phyloP scores from a whole-genome alignment of 805 yeast genomes.

The Yamadazyma takamatsuzukensis region DNA sequence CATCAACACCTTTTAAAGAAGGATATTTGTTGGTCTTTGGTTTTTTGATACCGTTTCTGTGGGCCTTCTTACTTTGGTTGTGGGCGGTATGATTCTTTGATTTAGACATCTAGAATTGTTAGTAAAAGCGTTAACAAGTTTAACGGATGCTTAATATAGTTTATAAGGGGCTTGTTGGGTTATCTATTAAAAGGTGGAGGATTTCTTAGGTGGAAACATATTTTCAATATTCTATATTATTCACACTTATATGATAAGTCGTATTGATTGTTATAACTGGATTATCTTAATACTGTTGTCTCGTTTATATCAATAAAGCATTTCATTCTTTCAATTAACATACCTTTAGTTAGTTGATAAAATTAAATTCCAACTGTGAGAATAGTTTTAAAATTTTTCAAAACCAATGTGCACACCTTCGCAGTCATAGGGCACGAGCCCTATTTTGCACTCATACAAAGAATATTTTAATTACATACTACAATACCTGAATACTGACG shows the following conservation, averaged over 20 bases:
- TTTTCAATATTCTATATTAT: not conserved
- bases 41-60: constrained; percentile 99
- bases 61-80: constrained; percentile 99
- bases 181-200: not conserved
- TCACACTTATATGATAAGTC: not conserved
- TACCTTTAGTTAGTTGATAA: constrained; percentile 5
- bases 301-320: too few relatives aligned
- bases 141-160: not conserved
- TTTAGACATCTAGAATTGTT: constrained; percentile 72
- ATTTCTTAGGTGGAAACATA: not conserved
- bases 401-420: too few relatives aligned
- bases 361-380: constrained; percentile 6
- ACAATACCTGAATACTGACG: too few relatives aligned
- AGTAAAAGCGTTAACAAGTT: constrained; percentile 19
- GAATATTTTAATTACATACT: too few relatives aligned
- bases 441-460: too few relatives aligned
- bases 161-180: not conserved
- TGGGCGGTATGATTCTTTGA: constrained; percentile 99
- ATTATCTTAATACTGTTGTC: not conserved
- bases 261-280: not conserved
- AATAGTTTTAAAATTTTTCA: constrained; percentile 5
- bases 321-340: constrained; percentile 1
- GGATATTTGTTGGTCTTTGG: constrained; percentile 98
- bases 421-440: constrained; percentile 11
- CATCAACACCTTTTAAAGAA: constrained; percentile 97